A percentile compares a stretch with the other conserved stretches of the same genome.
phyloP scores from a whole-genome alignment of 257 asterid genomes.

The Euphrasia confusa region DNA sequence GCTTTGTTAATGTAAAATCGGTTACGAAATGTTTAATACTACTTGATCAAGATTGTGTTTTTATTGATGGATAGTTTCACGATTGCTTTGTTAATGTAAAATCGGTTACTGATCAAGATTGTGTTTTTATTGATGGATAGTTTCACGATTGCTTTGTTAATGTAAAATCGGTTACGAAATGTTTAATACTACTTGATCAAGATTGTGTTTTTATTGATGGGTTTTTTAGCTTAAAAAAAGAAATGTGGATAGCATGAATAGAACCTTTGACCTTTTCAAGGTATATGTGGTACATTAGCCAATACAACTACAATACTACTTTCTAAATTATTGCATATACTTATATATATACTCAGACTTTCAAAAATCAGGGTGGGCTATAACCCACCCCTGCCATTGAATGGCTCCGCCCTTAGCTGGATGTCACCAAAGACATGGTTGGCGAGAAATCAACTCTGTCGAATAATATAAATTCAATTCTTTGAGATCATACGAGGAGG shows the following conservation, averaged over 20 bases:
- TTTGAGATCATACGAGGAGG: constrained; percentile 62
- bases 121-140: constrained; percentile 17
- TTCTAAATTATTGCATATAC: too few species aligned
- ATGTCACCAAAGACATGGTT: constrained; percentile 63
- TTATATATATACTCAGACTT: too few species aligned
- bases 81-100: constrained; percentile 87
- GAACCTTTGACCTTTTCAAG: too few species aligned
- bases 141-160: constrained; percentile 94
- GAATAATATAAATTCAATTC: constrained; percentile 76
- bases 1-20: constrained; percentile 66
- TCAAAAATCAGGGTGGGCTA: too few species aligned
- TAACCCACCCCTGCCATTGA: too few species aligned
- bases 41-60: not conserved
- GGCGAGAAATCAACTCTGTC: constrained; percentile 80
- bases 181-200: too few species aligned
- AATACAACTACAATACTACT: too few species aligned
- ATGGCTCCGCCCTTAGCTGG: too few species aligned
- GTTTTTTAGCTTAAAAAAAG: too few species aligned
- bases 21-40: not conserved
- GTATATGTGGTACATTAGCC: too few species aligned
- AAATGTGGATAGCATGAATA: too few species aligned
- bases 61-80: constrained; percentile 29
- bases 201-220: not conserved
- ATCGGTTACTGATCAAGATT: not conserved
- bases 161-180: constrained; percentile 27